Evolutionary conservation across 768 basidiomycete genomes (phyloP), one percentile per base, ranked within the genome.

Genomic region (Amanita polypyramis): DNA sequence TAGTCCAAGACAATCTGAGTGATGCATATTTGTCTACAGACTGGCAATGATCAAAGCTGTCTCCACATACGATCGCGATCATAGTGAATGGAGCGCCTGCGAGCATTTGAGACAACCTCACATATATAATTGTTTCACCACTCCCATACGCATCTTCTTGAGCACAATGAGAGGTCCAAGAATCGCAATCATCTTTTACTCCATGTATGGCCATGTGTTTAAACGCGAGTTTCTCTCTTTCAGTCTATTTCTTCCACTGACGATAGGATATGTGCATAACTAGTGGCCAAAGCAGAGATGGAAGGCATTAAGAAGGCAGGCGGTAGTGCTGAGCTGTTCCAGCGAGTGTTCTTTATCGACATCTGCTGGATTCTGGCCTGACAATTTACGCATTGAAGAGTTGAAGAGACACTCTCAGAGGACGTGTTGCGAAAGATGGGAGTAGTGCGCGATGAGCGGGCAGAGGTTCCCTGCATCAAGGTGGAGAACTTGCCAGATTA

Each of bases 351-450:
- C 10, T 15, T n/a, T 25, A 29, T 2, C 20, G 0, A 17, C 51
- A 9, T 14, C 14, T 38, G 35, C 7, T 7, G 29, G 12, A n/a
- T 23, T 21, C 37, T 15, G 5, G 23, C 3, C 7, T 32, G 23
- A 17, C 25, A 27, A 27, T 44, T 5, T 19, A 20, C 0, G 3
- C 15, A 10, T 30, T 43, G 39, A 49, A 81, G 80, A 56, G 68
- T 87, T 50, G 48, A 70, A 33, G 85, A 88, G 68, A 88, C 83
- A 0, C 74, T 88, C 38, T 54, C 79, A 0, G 60, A 69, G 7
- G 80, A 82, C 4, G 60, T 85, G 35, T 69, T 87, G 33, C 53
- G 45, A 27, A 73, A 71, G 59, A 75, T 90, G 78, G 63, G 79
- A 45, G 82, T 80, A 3, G 72, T 75, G 12, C 59, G 75, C 14